Evolutionary conservation across 2,329 filamentous ascomycete genomes (phyloP).

Genomic region (Colletotrichum sp.): DNA sequence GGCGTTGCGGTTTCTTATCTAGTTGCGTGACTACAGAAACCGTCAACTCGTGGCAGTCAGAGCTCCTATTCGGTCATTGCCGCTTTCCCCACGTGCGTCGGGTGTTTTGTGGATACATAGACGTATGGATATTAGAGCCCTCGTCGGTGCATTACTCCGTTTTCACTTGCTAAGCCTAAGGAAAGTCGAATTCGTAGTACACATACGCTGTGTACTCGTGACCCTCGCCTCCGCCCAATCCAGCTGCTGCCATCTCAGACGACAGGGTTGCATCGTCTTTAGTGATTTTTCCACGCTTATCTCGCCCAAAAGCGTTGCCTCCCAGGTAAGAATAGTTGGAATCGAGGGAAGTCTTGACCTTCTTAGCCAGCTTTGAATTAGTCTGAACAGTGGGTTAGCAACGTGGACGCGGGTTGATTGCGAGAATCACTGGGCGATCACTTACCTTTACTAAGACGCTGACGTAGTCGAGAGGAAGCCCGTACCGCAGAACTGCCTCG

Average conservation of each 20-base stretch:
- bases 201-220: slow-evolving; percentile 95
- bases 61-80: not conserved
- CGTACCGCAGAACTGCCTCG: slow-evolving; percentile 96
- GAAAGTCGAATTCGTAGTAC: slow-evolving; percentile 92
- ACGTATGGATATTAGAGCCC: not conserved
- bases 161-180: slow-evolving; percentile 28
- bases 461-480: slow-evolving; percentile 88
- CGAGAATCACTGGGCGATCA: not conserved
- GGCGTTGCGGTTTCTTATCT: not conserved
- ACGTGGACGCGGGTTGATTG: not conserved
- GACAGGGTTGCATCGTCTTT: slow-evolving; percentile 85
- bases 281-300: slow-evolving; percentile 90
- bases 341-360: slow-evolving; percentile 81
- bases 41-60: not conserved
- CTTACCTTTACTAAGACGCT: slow-evolving; percentile 84
- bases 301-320: slow-evolving; percentile 90
- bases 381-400: slow-evolving; percentile 61
- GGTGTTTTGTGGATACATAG: not conserved
- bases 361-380: slow-evolving; percentile 80
- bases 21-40: not conserved
- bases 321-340: slow-evolving; percentile 88
- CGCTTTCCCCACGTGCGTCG: not conserved
- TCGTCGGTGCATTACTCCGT: not conserved
- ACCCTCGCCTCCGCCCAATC: slow-evolving; percentile 69
- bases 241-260: slow-evolving; percentile 83